Evolutionary conservation across 2,329 filamentous ascomycete species (phyloP).

Genomic region (Ophiognomonia clavigignenti-juglandacearum): DNA sequence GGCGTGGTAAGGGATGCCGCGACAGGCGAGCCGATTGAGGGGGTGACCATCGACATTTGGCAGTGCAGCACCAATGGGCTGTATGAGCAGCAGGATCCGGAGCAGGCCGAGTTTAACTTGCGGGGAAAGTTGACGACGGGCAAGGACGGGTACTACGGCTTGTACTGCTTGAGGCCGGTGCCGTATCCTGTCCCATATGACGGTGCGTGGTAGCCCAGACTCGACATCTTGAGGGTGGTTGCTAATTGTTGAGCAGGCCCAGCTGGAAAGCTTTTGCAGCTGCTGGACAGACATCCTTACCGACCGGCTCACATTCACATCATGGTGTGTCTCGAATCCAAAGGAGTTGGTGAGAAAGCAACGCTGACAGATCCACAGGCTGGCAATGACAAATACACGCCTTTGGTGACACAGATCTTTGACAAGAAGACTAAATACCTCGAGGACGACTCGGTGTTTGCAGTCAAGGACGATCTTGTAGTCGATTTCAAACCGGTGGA

Average conservation of each 20-base stretch:
- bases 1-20: slow-evolving; percentile 50
- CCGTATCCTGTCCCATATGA: slow-evolving; percentile 30
- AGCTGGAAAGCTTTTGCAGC: slow-evolving; percentile 42
- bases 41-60: slow-evolving; percentile 72
- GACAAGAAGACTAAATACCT: slow-evolving; percentile 55
- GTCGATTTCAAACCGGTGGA: slow-evolving; percentile 31
- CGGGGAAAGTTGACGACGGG: slow-evolving; percentile 62
- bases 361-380: slow-evolving; percentile 9
- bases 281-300: slow-evolving; percentile 52
- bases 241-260: slow-evolving; percentile 38
- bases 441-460: slow-evolving; percentile 32
- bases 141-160: slow-evolving; percentile 53
- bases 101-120: slow-evolving; percentile 59
- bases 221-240: not conserved
- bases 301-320: slow-evolving; percentile 59
- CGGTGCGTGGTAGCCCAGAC: not conserved
- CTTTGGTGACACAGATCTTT: slow-evolving; percentile 60
- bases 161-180: slow-evolving; percentile 52
- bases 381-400: slow-evolving; percentile 21
- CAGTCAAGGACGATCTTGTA: slow-evolving; percentile 33
- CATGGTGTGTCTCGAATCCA: slow-evolving; percentile 36
- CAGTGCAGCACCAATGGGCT: slow-evolving; percentile 68
- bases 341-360: not conserved
- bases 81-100: slow-evolving; percentile 63
- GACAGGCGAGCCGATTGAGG: slow-evolving; percentile 60